Evolutionary conservation across 2,329 filamentous ascomycete genomes (phyloP).

Genomic region (Exophiala sp.): DNA sequence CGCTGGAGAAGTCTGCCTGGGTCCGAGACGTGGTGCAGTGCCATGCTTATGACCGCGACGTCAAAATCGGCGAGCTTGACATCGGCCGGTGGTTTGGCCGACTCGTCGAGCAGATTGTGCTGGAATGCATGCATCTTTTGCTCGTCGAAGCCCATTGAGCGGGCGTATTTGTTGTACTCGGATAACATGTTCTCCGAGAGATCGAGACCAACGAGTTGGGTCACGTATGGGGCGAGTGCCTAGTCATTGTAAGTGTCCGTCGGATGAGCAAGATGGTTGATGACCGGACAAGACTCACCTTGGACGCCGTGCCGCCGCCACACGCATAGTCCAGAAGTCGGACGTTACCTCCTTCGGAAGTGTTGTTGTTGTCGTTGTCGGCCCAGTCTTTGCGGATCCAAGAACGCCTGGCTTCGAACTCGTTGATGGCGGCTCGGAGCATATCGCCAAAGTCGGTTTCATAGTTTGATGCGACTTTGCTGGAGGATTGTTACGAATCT

Average conservation of each 20-base stretch:
- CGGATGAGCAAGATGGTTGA: not conserved
- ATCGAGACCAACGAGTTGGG: conserved; percentile 65
- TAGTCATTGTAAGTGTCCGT: not conserved
- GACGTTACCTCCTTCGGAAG: conserved; percentile 34
- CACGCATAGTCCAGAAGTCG: conserved; percentile 71
- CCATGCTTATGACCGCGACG: conserved; percentile 58
- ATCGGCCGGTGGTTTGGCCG: conserved; percentile 54
- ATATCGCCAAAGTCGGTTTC: conserved; percentile 56
- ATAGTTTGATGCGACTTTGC: conserved; percentile 54
- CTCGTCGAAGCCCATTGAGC: conserved; percentile 46
- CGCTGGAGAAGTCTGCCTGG: conserved; percentile 56
- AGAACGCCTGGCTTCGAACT: conserved; percentile 52
- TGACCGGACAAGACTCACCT: conserved; percentile 44
- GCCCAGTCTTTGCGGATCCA: conserved; percentile 62
- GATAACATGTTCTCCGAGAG: conserved; percentile 66
- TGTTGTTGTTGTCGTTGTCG: conserved; percentile 26
- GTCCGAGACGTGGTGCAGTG: conserved; percentile 65
- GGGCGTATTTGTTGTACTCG: conserved; percentile 60
- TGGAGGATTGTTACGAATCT: conserved; percentile 27
- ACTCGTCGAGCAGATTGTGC: conserved; percentile 55
- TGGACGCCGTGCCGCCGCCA: conserved; percentile 63
- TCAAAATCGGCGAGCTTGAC: conserved; percentile 64
- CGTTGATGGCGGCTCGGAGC: conserved; percentile 52
- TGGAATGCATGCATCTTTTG: conserved; percentile 56
- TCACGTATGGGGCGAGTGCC: conserved; percentile 60